phyloP scores from a whole-genome alignment of 2,329 filamentous ascomycete genomes.

The Calonectria multiphialidica region DNA sequence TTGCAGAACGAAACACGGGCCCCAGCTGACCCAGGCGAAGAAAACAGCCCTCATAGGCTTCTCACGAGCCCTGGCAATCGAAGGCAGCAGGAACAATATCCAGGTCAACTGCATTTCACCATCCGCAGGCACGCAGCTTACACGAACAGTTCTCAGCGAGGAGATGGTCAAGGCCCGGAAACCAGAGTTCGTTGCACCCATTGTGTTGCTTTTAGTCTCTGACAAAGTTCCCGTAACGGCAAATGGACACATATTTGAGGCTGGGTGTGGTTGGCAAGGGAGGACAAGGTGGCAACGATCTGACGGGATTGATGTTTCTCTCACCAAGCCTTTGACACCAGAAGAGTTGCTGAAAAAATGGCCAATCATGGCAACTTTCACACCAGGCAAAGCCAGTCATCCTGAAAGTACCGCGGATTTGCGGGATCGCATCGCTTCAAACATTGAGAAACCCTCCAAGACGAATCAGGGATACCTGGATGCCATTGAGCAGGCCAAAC shows the following conservation, averaged over 20 bases:
- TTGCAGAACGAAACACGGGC: too few species aligned
- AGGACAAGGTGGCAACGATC: slow-evolving; percentile 95
- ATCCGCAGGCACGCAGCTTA: slow-evolving; percentile 97
- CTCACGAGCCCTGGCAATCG: slow-evolving; percentile 90
- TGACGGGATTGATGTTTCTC: slow-evolving; percentile 89
- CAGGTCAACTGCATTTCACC: slow-evolving; percentile 97
- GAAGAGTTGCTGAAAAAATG: slow-evolving; percentile 84
- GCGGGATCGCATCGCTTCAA: too few species aligned
- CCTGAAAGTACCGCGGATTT: too few species aligned
- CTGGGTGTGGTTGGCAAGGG: slow-evolving; percentile 93
- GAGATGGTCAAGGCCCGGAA: slow-evolving; percentile 99
- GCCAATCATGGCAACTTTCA: slow-evolving; percentile 74
- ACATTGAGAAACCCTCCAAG: too few species aligned
- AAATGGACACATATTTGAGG: slow-evolving; percentile 92
- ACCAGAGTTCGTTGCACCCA: slow-evolving; percentile 95
- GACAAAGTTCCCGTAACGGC: slow-evolving; percentile 84
- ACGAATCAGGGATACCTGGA: too few species aligned
- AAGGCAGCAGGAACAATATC: slow-evolving; percentile 98
- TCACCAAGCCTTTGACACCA: slow-evolving; percentile 86
- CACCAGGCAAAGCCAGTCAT: slow-evolving; percentile 90
- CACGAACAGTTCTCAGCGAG: slow-evolving; percentile 91
- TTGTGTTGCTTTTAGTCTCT: slow-evolving; percentile 85
- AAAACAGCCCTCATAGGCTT: slow-evolving; percentile 95
- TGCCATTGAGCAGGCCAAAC: too few species aligned
- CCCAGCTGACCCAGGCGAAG: too few species aligned